These are phyloP conservation scores for Fragilaria crotonensis DNA, from an alignment of 108 stramenopile species.

Conservation along the genomic window DNA sequence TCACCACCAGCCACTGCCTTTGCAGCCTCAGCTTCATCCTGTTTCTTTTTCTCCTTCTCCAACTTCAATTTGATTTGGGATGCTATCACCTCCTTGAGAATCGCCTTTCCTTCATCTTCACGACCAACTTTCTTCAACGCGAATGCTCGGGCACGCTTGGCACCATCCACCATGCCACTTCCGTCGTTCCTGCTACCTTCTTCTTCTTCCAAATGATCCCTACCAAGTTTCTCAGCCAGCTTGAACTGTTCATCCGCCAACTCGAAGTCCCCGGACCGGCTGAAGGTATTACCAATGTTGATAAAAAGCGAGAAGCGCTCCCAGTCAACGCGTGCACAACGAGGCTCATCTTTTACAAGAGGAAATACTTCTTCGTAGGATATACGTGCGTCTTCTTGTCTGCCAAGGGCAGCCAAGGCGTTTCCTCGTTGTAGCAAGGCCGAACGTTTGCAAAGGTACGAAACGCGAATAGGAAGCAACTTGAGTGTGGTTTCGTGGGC, in stretches of 20 bases:
- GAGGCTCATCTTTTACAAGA: slow-evolving; percentile 68
- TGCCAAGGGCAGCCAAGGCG: slow-evolving; percentile 72
- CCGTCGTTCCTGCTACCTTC: slow-evolving; percentile 79
- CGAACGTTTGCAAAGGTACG: slow-evolving; percentile 74
- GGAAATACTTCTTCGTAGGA: slow-evolving; percentile 64
- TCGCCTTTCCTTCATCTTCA: slow-evolving; percentile 68
- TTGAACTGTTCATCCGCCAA: slow-evolving; percentile 64
- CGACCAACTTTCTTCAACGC: slow-evolving; percentile 75
- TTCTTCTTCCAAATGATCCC: slow-evolving; percentile 63
- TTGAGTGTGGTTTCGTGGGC: slow-evolving; percentile 57
- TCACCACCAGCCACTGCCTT: slow-evolving; percentile 3
- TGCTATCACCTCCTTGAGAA: slow-evolving; percentile 66
- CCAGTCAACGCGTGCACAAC: slow-evolving; percentile 85
- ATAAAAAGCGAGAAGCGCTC: slow-evolving; percentile 73
- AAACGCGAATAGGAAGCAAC: slow-evolving; percentile 70
- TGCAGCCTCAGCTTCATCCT: slow-evolving; percentile 47
- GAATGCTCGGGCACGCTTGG: slow-evolving; percentile 71
- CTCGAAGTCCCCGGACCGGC: slow-evolving; percentile 60
- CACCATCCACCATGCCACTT: slow-evolving; percentile 71
- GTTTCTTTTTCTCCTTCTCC: slow-evolving; percentile 54
- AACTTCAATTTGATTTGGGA: slow-evolving; percentile 63
- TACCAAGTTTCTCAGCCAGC: slow-evolving; percentile 65
- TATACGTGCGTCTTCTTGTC: slow-evolving; percentile 71
- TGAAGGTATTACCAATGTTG: slow-evolving; percentile 86
- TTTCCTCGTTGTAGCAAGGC: slow-evolving; percentile 82